These are phyloP conservation scores for Podochytrium sp. DNA, from an alignment of 192 early-diverging fungal species.

Conservation along the genomic window DNA sequence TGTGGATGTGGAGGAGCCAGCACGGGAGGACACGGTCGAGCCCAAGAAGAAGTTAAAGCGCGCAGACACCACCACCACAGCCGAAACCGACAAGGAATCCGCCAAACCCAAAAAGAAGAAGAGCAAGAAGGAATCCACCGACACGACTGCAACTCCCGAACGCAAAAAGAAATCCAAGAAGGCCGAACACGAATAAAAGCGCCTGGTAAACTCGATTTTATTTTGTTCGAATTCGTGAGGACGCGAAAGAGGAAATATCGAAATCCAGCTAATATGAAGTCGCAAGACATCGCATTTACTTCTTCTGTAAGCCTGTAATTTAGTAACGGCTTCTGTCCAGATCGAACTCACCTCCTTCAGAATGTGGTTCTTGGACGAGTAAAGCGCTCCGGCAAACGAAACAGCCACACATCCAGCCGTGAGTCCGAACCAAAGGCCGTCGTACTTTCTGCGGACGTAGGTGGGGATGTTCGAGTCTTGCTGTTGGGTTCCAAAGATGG, in stretches of 20 bases:
- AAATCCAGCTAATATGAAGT: not conserved
- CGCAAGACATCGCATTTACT: not conserved
- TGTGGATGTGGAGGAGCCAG: constrained; percentile 3
- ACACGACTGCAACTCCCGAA: no score
- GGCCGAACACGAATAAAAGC: not conserved
- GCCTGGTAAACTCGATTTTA: not conserved
- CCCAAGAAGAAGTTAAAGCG: constrained; percentile 34
- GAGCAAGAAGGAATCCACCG: no score
- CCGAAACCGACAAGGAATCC: not conserved
- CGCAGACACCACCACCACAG: no score
- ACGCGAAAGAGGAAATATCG: no score
- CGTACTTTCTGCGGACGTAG: constrained; percentile 34
- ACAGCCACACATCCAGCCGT: not conserved
- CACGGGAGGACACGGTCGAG: not conserved
- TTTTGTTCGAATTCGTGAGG: no score
- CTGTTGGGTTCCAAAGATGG: not conserved
- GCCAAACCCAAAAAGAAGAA: no score
- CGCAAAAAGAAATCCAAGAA: not conserved
- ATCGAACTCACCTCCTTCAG: not conserved
- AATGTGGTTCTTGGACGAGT: constrained; percentile 11
- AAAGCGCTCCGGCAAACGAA: not conserved
- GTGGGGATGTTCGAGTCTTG: constrained; percentile 33
- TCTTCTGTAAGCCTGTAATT: not conserved
- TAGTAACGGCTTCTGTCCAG: no score
- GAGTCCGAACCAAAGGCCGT: constrained; percentile 22